Percentiles rank a stretch among this genome's conserved stretches.
Conservation (phyloP, 2,329 filamentous ascomycete genomes). For the Colletotrichum sp. region DNA sequence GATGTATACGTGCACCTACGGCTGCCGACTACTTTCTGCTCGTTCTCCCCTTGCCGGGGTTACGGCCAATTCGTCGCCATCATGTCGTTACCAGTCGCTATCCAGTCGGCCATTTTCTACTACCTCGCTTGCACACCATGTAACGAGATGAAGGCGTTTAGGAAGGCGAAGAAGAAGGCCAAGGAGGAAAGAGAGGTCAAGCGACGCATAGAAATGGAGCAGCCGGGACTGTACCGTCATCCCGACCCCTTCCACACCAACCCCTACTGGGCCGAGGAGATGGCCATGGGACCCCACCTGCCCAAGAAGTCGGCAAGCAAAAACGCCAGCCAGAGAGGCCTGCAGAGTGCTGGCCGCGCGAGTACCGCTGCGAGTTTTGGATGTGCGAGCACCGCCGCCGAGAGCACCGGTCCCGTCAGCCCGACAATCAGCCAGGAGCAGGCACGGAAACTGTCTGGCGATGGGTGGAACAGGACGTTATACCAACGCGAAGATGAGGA, state of each 20-base stretch:
- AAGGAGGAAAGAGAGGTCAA: slow-evolving; percentile 71
- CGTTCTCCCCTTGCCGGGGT: slow-evolving; percentile 7
- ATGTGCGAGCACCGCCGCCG: slow-evolving; percentile 39
- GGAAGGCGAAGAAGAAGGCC: slow-evolving; percentile 74
- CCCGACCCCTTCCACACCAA: slow-evolving; percentile 86
- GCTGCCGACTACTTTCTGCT: not conserved
- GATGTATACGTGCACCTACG: slow-evolving; percentile 8
- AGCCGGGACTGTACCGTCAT: slow-evolving; percentile 78
- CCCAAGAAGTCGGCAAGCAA: slow-evolving; percentile 66
- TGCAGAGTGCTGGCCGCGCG: slow-evolving; percentile 55
- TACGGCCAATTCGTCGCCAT: slow-evolving; percentile 29
- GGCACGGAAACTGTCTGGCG: slow-evolving; percentile 45
- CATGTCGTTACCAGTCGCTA: slow-evolving; percentile 59
- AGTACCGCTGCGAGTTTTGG: slow-evolving; percentile 50
- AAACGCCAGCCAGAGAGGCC: slow-evolving; percentile 63
- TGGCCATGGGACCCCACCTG: slow-evolving; percentile 77
- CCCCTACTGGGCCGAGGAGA: slow-evolving; percentile 87
- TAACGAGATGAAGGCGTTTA: slow-evolving; percentile 70
- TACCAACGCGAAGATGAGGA: slow-evolving; percentile 91
- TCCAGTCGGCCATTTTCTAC: slow-evolving; percentile 82
- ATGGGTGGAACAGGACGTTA: slow-evolving; percentile 77
- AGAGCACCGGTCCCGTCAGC: slow-evolving; percentile 36
- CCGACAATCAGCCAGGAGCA: slow-evolving; percentile 55
- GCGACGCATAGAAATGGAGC: slow-evolving; percentile 67
- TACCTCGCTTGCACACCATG: slow-evolving; percentile 81